Base-by-base conservation (phyloP, 1,284 basidiomycete genomes). In the Apiotrichum porosum region DNA sequence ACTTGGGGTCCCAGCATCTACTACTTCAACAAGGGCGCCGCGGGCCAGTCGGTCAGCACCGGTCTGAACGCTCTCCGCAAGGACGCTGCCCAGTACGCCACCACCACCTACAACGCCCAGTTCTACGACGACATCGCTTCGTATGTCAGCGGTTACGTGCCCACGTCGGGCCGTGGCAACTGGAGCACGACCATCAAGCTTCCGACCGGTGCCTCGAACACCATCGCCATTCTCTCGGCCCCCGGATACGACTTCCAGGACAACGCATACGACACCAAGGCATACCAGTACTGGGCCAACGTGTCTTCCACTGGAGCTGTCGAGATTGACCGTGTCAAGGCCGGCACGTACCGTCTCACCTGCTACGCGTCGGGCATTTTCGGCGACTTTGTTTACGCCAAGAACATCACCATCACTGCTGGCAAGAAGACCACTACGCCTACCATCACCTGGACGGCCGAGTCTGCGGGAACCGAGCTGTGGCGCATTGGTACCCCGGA, bases 351-450 rank as follows among this genome's bases (percentile, higher is more conserved):
- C 33, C 49, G 67, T 15, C 43, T 69, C 23, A 69, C 66, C 0
- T 39, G 63, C 30, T 67, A 69, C 42, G 66, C 65, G 18, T 61
- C 62, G n/a, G 59, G 58, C 39, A 38, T 66, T 9, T 69, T 69
- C 49, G 67, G 67, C 4, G 45, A 64, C 19, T 65, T 48, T 44
- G 53, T 59, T 13, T 51, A 62, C 21, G 21, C 18, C 34, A 65
- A 69, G 34, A 50, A 56, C 15, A 45, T 68, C 15, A 33, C 41
- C 4, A 48, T 69, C 24, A 40, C 37, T 3, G 60, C 61, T 17
- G 58, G 57, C 6, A 38, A 53, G 8, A 37, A 47, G 18, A 54
- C 43, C 10, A 38, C 52, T 28, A 36, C 40, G 8, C 30, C 35
- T 14, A 19, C 37, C 3, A 42, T 60, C 22, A 34, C 52, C 9